Evolutionary conservation across 768 basidiomycete species (phyloP).

Genomic region (Trametes coccinea): DNA sequence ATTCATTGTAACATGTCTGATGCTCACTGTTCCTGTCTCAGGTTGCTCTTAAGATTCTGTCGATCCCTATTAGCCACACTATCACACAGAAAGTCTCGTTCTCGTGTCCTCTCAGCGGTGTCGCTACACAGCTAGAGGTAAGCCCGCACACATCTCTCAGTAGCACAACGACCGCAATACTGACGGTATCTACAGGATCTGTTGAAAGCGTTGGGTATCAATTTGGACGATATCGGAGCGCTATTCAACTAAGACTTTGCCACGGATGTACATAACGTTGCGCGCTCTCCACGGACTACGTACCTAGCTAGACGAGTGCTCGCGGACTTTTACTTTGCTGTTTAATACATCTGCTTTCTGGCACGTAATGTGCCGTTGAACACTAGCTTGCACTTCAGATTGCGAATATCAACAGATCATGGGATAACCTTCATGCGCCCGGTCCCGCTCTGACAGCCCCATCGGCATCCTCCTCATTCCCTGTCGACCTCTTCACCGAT

Average conservation of each 20-base stretch:
- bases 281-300: constrained; percentile 9
- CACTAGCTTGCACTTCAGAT: not conserved
- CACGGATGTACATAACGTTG: not conserved
- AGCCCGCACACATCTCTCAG: constrained; percentile 1
- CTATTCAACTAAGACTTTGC: constrained; percentile 3
- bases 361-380: not conserved
- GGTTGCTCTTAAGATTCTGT: constrained; percentile 65
- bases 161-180: not conserved
- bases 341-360: constrained; percentile 1
- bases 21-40: constrained; percentile 28
- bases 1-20: not conserved
- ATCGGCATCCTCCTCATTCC: constrained; percentile 22
- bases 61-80: constrained; percentile 65
- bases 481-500: constrained; percentile 27
- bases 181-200: not conserved
- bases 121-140: constrained; percentile 34
- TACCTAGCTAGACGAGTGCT: constrained; percentile 12
- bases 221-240: constrained; percentile 5
- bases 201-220: constrained; percentile 16
- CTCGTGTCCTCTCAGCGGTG: constrained; percentile 55
- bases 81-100: constrained; percentile 64
- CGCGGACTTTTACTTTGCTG: constrained; percentile 9
- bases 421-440: not conserved
- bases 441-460: constrained; percentile 14
- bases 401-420: not conserved